phyloP scores from a whole-genome alignment of 2,329 filamentous ascomycete genomes.

The Pseudodiploospora longispora region DNA sequence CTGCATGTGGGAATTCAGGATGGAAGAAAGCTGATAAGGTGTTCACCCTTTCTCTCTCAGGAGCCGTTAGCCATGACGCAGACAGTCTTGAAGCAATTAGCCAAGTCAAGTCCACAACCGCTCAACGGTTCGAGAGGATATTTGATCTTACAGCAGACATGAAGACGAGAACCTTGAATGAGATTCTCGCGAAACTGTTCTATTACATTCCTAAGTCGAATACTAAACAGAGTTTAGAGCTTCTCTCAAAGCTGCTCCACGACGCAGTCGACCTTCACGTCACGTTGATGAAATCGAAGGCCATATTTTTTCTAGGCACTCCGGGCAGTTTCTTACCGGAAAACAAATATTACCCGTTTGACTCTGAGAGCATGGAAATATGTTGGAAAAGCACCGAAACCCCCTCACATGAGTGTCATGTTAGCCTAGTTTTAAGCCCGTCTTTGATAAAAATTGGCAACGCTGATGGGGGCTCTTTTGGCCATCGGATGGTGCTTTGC shows the following conservation, averaged over 20 bases:
- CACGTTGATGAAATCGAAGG: slow-evolving; percentile 6
- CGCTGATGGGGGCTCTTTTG: slow-evolving; percentile 9
- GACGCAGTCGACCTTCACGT: neutral
- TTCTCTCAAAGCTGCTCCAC: neutral
- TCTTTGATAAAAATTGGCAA: slow-evolving; percentile 10
- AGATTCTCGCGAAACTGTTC: neutral
- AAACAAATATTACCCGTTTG: neutral
- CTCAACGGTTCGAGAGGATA: too few relatives aligned
- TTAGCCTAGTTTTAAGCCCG: slow-evolving; percentile 2
- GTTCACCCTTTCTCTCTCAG: neutral
- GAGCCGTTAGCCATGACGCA: neutral
- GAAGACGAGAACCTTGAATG: neutral
- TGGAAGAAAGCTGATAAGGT: too few relatives aligned
- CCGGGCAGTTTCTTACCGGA: neutral
- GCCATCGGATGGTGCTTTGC: slow-evolving; percentile 3
- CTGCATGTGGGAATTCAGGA: neutral
- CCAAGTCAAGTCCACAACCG: neutral
- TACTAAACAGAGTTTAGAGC: too few relatives aligned
- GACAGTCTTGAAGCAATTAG: neutral
- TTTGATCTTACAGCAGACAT: too few relatives aligned
- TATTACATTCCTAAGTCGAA: too few relatives aligned
- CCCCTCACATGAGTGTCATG: too few relatives aligned
- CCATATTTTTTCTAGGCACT: neutral
- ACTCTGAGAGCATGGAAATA: neutral
- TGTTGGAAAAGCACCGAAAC: neutral